These are phyloP conservation scores for Cercospora brassicicola DNA, from an alignment of 2,329 filamentous ascomycete genomes.

Conservation along the genomic window DNA sequence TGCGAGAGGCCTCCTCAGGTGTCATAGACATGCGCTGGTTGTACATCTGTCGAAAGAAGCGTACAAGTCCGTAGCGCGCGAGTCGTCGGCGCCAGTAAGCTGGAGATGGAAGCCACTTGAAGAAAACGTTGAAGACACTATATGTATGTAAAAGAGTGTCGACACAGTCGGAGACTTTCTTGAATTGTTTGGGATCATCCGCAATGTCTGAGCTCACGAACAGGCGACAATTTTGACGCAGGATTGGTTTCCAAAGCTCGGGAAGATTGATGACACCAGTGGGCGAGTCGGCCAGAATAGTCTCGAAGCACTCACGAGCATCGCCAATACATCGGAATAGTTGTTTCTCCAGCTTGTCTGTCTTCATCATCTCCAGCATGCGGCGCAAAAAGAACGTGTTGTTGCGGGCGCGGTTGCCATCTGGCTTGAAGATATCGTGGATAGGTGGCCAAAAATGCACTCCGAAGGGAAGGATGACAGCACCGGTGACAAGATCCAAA, in stretches of 20 bases:
- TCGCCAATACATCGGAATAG: conserved; percentile 49
- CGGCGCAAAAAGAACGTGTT: conserved; percentile 28
- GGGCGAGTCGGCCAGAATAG: conserved; percentile 42
- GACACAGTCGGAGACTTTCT: conserved; percentile 49
- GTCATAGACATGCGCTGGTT: conserved; percentile 43
- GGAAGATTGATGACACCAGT: conserved; percentile 53
- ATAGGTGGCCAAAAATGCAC: conserved; percentile 14
- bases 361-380: conserved; percentile 31
- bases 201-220: conserved; percentile 56
- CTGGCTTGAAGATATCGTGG: conserved; percentile 5
- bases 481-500: conserved; percentile 14
- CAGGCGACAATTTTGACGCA: conserved; percentile 56
- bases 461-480: conserved; percentile 15
- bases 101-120: conserved; percentile 53
- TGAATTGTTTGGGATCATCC: conserved; percentile 45
- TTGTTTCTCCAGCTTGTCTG: conserved; percentile 23
- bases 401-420: conserved; percentile 5
- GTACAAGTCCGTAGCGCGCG: conserved; percentile 50
- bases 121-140: conserved; percentile 52
- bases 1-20: conserved; percentile 37
- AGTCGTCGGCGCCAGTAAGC: conserved; percentile 46
- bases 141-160: conserved; percentile 48
- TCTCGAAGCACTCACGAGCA: conserved; percentile 24
- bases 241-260: conserved; percentile 52
- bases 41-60: conserved; percentile 51